Percentiles rank a stretch among this genome's conserved stretches.
phyloP scores from a whole-genome alignment of 495 filamentous ascomycete species.

The Xylaria curta region DNA sequence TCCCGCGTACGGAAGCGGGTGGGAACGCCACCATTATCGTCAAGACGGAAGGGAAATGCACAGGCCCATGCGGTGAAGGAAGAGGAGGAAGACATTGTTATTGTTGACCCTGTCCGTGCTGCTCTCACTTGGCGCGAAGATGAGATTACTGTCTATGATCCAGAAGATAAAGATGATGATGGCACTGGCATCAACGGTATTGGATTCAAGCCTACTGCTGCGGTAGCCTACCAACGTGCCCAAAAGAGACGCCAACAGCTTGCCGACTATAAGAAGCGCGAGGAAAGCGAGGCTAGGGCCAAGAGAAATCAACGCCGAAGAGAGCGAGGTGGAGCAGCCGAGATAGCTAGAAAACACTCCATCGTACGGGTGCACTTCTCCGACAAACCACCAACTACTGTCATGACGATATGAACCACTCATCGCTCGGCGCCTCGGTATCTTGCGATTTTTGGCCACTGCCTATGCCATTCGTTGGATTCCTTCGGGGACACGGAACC shows the following conservation, averaged over 20 bases:
- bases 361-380: conserved; percentile 38
- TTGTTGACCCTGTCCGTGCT: conserved; percentile 58
- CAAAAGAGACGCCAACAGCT: conserved; percentile 83
- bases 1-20: conserved; percentile 49
- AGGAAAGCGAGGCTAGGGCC: conserved; percentile 82
- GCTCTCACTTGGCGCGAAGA: conserved; percentile 81
- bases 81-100: conserved; percentile 33
- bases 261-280: conserved; percentile 79
- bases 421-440: neutral
- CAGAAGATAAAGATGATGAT: conserved; percentile 75
- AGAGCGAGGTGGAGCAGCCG: conserved; percentile 36
- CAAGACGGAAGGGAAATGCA: conserved; percentile 32
- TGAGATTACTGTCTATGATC: conserved; percentile 84
- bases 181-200: conserved; percentile 87
- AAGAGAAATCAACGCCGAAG: conserved; percentile 70
- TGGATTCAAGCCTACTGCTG: conserved; percentile 87
- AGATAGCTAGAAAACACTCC: conserved; percentile 37
- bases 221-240: conserved; percentile 76
- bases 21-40: conserved; percentile 50
- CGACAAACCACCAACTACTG: conserved; percentile 37
- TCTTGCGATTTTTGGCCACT: neutral
- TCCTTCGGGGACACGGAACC: neutral
- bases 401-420: conserved; percentile 34
- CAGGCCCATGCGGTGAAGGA: conserved; percentile 9
- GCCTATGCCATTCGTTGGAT: neutral